Conservation (phyloP, 2,329 filamentous ascomycete genomes). For the Verruconis gallopava region DNA sequence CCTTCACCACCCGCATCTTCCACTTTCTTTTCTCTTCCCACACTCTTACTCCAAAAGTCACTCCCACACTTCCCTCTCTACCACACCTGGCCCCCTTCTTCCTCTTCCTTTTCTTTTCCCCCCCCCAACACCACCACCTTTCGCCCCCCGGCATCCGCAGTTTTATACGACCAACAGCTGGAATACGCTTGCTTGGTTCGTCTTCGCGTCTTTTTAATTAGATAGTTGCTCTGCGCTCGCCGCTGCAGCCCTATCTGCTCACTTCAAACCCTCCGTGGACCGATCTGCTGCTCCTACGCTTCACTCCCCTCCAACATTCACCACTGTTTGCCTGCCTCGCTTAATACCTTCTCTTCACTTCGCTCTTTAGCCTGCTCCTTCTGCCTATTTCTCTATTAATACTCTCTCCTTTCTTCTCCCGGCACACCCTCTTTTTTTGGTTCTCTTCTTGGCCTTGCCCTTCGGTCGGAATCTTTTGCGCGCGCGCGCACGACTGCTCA, state of each 20-base stretch:
- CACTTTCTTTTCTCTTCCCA: not conserved
- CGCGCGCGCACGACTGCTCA: too few species aligned
- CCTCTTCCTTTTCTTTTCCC: not conserved
- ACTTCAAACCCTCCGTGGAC: slow-evolving; percentile 1
- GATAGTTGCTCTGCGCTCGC: slow-evolving; percentile 2
- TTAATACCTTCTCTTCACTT: slow-evolving; percentile 3
- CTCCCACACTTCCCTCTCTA: too few species aligned
- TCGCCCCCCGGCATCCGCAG: not conserved
- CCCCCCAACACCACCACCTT: slow-evolving; percentile 1
- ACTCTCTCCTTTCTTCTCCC: too few species aligned
- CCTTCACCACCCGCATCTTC: not conserved
- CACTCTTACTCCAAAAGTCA: not conserved
- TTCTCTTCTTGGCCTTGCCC: too few species aligned
- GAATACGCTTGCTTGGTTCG: not conserved
- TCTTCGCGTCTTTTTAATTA: slow-evolving; percentile 3
- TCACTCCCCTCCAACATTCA: not conserved
- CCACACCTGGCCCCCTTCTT: too few species aligned
- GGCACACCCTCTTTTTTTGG: too few species aligned
- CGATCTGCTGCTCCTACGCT: not conserved
- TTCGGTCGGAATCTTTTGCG: too few species aligned
- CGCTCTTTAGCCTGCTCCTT: not conserved
- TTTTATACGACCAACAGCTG: slow-evolving; percentile 8
- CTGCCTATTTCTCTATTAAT: not conserved
- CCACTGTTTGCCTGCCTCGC: slow-evolving; percentile 2
- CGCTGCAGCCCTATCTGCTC: slow-evolving; percentile 5